Conservation (phyloP, 2,329 filamentous ascomycete genomes). For the Dendryphion nanum region DNA sequence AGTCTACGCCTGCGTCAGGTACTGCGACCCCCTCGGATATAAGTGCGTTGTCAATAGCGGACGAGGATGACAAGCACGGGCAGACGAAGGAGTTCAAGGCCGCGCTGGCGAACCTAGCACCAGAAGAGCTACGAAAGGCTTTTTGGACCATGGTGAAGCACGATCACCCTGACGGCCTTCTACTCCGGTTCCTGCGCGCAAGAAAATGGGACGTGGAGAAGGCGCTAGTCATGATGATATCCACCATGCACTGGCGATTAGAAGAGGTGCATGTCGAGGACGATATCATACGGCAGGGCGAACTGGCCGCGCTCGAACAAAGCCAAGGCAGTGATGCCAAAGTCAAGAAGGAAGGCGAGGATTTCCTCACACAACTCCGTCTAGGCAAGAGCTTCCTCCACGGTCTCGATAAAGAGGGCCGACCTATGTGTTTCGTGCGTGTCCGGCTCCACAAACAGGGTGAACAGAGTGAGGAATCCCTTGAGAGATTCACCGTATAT, state of each 20-base stretch:
- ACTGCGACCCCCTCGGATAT: constrained; percentile 27
- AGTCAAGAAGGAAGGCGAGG: constrained; percentile 67
- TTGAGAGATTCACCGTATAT: constrained; percentile 91
- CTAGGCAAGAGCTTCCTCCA: constrained; percentile 94
- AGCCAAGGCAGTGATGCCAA: constrained; percentile 58
- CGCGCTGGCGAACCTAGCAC: constrained; percentile 71
- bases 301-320: constrained; percentile 58
- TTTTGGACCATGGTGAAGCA: constrained; percentile 96
- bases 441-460: constrained; percentile 78
- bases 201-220: constrained; percentile 83
- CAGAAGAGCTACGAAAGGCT: constrained; percentile 74
- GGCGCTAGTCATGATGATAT: constrained; percentile 89
- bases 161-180: constrained; percentile 84
- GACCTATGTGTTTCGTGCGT: constrained; percentile 83
- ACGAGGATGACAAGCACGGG: constrained; percentile 83
- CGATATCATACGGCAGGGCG: constrained; percentile 62
- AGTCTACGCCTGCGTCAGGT: constrained; percentile 23
- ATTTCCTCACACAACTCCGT: constrained; percentile 79
- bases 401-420: constrained; percentile 76
- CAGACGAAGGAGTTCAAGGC: constrained; percentile 84
- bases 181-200: constrained; percentile 51
- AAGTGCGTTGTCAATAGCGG: constrained; percentile 30
- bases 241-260: constrained; percentile 88
- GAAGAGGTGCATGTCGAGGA: constrained; percentile 84
- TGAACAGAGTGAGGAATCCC: constrained; percentile 75